Percentiles rank a stretch among this genome's conserved stretches.
These are phyloP conservation scores for Agaricales sp. DNA, from an alignment of 1,284 basidiomycete species.

Conservation along the genomic window DNA sequence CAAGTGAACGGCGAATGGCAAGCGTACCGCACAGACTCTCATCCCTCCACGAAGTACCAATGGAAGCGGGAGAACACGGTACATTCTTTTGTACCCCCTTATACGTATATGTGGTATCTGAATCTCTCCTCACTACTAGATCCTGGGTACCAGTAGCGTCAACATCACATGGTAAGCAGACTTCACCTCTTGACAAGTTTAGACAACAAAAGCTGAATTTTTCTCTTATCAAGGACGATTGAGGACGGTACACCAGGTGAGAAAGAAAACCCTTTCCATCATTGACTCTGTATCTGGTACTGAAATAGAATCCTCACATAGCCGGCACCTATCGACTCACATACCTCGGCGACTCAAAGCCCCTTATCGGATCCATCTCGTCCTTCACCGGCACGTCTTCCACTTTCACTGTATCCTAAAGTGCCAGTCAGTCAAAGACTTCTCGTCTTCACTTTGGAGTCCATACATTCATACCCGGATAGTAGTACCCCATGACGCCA, in stretches of 20 bases:
- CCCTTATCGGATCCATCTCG: slow-evolving; percentile 46
- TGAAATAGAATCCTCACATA: slow-evolving; percentile 19
- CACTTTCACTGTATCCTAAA: slow-evolving; percentile 43
- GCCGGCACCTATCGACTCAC: slow-evolving; percentile 60
- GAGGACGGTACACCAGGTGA: slow-evolving; percentile 48
- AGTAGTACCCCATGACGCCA: too few species aligned
- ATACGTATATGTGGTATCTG: too few species aligned
- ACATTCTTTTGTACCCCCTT: too few species aligned
- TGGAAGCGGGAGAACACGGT: slow-evolving; percentile 56
- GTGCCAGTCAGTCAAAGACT: too few species aligned
- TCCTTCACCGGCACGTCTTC: slow-evolving; percentile 54
- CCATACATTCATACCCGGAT: not conserved
- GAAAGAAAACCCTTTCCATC: slow-evolving; percentile 11
- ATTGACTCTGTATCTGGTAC: not conserved
- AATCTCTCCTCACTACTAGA: too few species aligned
- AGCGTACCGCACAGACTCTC: slow-evolving; percentile 62
- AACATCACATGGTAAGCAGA: slow-evolving; percentile 52
- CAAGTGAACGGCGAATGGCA: slow-evolving; percentile 42
- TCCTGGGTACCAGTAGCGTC: slow-evolving; percentile 52
- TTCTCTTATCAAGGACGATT: slow-evolving; percentile 57
- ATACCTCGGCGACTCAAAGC: slow-evolving; percentile 71
- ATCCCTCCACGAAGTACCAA: slow-evolving; percentile 65
- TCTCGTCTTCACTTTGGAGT: not conserved
- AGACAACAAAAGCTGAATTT: too few species aligned
- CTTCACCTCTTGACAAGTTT: too few species aligned